Conservation (phyloP, 2,329 filamentous ascomycete genomes). For the Blastomyces gilchristii region DNA sequence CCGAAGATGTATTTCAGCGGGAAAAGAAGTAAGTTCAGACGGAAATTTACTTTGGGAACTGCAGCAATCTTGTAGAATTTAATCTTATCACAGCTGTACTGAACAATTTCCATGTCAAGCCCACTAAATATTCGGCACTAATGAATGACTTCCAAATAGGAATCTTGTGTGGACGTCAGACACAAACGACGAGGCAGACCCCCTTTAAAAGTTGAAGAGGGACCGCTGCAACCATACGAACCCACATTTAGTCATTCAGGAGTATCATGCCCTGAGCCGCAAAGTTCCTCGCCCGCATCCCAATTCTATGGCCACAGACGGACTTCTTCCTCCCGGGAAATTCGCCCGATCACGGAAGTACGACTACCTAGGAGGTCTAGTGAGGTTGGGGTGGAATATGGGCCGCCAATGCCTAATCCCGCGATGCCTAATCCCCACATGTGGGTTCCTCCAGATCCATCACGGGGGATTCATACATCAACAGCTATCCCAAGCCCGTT, state of each 20-base stretch:
- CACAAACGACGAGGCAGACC: slow-evolving; percentile 29
- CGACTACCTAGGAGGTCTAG: slow-evolving; percentile 5
- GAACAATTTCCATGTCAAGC: neutral
- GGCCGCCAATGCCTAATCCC: slow-evolving; percentile 7
- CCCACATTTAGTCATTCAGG: slow-evolving; percentile 12
- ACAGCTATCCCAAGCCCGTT: slow-evolving; percentile 1
- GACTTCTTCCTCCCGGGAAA: slow-evolving; percentile 13
- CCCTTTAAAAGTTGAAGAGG: slow-evolving; percentile 24
- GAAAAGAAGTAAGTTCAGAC: slow-evolving; percentile 26
- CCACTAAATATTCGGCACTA: neutral
- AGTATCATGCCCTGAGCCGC: slow-evolving; percentile 9
- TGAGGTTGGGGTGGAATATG: slow-evolving; percentile 9
- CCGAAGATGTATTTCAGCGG: slow-evolving; percentile 27
- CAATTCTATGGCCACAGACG: slow-evolving; percentile 8
- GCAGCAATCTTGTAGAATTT: neutral
- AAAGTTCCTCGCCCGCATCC: slow-evolving; percentile 2
- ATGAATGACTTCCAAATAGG: slow-evolving; percentile 19
- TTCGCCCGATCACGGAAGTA: slow-evolving; percentile 15
- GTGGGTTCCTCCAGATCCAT: slow-evolving; percentile 8
- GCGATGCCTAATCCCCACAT: slow-evolving; percentile 7
- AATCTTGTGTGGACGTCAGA: slow-evolving; percentile 26
- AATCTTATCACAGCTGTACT: neutral
- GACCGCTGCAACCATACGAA: slow-evolving; percentile 14
- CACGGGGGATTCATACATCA: slow-evolving; percentile 9
- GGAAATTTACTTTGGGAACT: neutral